Percentiles rank a stretch among this genome's conserved stretches.
Evolutionary conservation across 805 yeast genomes (phyloP).

Genomic region (Candida rishiriensis): DNA sequence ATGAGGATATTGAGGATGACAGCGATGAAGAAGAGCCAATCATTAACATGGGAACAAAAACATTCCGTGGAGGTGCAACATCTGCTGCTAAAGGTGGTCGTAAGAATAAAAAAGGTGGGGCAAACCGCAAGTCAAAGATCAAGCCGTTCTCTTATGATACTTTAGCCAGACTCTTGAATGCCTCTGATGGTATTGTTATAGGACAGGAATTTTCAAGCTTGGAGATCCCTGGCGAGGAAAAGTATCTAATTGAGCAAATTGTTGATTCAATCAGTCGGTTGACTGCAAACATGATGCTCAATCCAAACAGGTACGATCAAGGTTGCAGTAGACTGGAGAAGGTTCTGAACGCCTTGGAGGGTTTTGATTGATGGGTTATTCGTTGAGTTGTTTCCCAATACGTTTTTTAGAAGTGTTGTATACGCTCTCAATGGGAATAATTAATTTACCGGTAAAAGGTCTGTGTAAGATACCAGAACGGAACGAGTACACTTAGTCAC

Average conservation of each 20-base stretch:
- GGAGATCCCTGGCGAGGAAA: constrained; percentile 71
- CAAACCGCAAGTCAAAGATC: constrained; percentile 20
- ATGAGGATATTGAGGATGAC: constrained; percentile 17
- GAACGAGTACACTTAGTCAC: no score
- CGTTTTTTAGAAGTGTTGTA: background rate
- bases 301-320: constrained; percentile 73
- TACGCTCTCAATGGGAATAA: background rate
- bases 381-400: background rate
- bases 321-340: constrained; percentile 76
- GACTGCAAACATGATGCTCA: constrained; percentile 87
- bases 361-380: constrained; percentile 40
- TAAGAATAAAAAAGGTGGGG: constrained; percentile 2
- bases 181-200: constrained; percentile 56
- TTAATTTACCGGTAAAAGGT: background rate
- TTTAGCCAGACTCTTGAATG: constrained; percentile 47
- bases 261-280: constrained; percentile 81
- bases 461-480: no score
- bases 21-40: constrained; percentile 1
- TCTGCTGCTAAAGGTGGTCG: background rate
- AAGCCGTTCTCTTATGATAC: constrained; percentile 38
- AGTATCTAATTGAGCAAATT: constrained; percentile 74
- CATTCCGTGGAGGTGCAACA: background rate
- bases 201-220: constrained; percentile 71
- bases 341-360: constrained; percentile 84
- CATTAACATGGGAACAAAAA: background rate